A percentile compares a stretch with the other conserved stretches of the same genome.
phyloP scores from a whole-genome alignment of 805 yeast genomes.

The Lachancea sp. region DNA sequence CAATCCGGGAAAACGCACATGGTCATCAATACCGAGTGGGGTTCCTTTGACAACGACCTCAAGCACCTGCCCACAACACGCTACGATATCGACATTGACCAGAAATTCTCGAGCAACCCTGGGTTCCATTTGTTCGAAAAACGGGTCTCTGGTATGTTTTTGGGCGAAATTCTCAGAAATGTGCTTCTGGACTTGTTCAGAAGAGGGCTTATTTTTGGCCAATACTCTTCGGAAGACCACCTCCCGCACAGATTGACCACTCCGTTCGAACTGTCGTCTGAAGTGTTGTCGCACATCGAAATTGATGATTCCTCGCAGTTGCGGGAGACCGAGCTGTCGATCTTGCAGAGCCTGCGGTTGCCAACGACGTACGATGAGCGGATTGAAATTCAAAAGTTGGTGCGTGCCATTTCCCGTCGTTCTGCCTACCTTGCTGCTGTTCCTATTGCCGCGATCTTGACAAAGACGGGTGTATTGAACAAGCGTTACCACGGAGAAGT shows the following conservation, averaged over 20 bases:
- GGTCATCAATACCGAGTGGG: slow-evolving; percentile 97
- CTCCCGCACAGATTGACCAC: slow-evolving; percentile 57
- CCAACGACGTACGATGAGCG: slow-evolving; percentile 72
- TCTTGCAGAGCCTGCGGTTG: slow-evolving; percentile 59
- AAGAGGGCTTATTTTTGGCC: slow-evolving; percentile 51
- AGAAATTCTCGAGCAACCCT: slow-evolving; percentile 62
- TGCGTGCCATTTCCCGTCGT: slow-evolving; percentile 75
- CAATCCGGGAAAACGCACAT: slow-evolving; percentile 52
- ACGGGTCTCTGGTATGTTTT: slow-evolving; percentile 84
- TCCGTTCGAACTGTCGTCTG: slow-evolving; percentile 75
- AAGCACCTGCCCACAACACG: slow-evolving; percentile 68
- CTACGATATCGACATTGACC: slow-evolving; percentile 68
- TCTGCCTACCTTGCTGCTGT: slow-evolving; percentile 88
- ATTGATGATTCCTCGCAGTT: slow-evolving; percentile 75
- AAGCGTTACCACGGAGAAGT: slow-evolving; percentile 59
- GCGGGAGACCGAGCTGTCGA: slow-evolving; percentile 59
- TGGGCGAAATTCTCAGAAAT: slow-evolving; percentile 83
- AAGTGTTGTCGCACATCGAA: slow-evolving; percentile 79
- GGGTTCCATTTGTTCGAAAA: slow-evolving; percentile 92
- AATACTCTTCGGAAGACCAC: slow-evolving; percentile 38
- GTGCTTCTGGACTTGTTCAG: slow-evolving; percentile 61
- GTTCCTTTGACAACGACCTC: slow-evolving; percentile 85
- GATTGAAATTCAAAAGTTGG: slow-evolving; percentile 59
- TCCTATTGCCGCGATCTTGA: slow-evolving; percentile 77
- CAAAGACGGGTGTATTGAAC: slow-evolving; percentile 58